These are phyloP conservation scores for Chrysoporthe deuterocubensis DNA, from an alignment of 2,329 filamentous ascomycete species.

Conservation along the genomic window DNA sequence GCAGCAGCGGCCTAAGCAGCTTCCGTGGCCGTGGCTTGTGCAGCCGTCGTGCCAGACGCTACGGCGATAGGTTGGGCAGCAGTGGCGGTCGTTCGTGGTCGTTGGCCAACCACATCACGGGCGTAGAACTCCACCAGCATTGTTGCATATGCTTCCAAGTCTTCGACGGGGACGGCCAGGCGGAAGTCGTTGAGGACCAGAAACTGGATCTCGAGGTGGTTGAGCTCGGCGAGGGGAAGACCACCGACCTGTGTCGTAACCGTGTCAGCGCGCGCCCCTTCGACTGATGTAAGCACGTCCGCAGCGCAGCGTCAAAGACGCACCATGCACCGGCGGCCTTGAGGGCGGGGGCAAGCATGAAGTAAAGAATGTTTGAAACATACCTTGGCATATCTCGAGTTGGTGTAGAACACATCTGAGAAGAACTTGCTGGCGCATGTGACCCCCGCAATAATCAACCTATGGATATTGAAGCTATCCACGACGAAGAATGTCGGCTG, in stretches of 20 bases:
- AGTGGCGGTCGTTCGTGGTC: slow-evolving; percentile 28
- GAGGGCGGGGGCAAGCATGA: neutral
- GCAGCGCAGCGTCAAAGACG: too few species aligned
- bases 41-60: neutral
- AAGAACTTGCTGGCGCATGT: slow-evolving; percentile 99
- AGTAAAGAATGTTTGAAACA: slow-evolving; percentile 33
- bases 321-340: too few species aligned
- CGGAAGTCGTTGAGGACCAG: slow-evolving; percentile 94
- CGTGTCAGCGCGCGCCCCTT: neutral
- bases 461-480: slow-evolving; percentile 98
- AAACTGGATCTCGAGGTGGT: slow-evolving; percentile 96
- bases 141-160: slow-evolving; percentile 94
- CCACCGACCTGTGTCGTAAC: slow-evolving; percentile 75
- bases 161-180: slow-evolving; percentile 89
- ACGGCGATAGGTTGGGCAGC: neutral
- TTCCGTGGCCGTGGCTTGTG: neutral
- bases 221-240: slow-evolving; percentile 86
- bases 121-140: slow-evolving; percentile 99
- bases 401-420: slow-evolving; percentile 98
- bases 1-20: slow-evolving; percentile 9
- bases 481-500: slow-evolving; percentile 80
- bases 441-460: slow-evolving; percentile 93
- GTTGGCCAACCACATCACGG: slow-evolving; percentile 72
- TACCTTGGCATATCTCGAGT: slow-evolving; percentile 99
- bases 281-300: too few species aligned